These are phyloP conservation scores for Apiospora malaysiana DNA, from an alignment of 2,329 filamentous ascomycete species.

Conservation along the genomic window DNA sequence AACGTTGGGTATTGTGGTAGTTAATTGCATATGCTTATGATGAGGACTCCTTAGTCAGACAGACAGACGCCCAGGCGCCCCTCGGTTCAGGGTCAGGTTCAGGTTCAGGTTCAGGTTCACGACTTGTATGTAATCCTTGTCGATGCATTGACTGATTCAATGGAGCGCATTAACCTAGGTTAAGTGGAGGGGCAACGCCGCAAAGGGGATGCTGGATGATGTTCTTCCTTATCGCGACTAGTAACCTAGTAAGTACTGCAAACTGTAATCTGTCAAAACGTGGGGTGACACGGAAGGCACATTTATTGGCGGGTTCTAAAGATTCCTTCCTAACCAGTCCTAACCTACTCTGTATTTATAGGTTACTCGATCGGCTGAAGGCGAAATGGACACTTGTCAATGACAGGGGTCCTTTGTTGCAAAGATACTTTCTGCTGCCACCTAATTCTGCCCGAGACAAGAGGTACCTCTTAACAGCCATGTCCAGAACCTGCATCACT, in stretches of 20 bases:
- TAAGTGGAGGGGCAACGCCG: background rate
- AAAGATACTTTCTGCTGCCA: background rate
- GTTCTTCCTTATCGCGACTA: background rate
- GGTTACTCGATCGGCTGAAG: background rate
- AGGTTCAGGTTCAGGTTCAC: no score
- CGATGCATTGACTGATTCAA: background rate
- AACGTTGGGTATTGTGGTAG: background rate
- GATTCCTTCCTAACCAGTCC: no score
- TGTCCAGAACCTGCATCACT: background rate
- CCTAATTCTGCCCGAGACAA: no score
- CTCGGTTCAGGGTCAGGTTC: no score
- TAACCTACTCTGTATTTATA: no score
- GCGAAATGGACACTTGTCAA: conserved; percentile 18
- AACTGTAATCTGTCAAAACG: background rate
- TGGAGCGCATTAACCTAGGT: background rate
- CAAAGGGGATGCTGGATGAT: no score
- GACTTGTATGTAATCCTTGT: background rate
- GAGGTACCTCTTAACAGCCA: background rate
- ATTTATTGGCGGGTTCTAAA: background rate
- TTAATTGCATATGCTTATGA: background rate
- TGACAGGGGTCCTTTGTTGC: background rate
- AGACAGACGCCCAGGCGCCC: background rate
- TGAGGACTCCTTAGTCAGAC: background rate
- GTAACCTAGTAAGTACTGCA: no score
- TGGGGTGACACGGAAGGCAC: background rate